Conservation (phyloP, 495 filamentous ascomycete species). For the Penicillium robsamsonii region DNA sequence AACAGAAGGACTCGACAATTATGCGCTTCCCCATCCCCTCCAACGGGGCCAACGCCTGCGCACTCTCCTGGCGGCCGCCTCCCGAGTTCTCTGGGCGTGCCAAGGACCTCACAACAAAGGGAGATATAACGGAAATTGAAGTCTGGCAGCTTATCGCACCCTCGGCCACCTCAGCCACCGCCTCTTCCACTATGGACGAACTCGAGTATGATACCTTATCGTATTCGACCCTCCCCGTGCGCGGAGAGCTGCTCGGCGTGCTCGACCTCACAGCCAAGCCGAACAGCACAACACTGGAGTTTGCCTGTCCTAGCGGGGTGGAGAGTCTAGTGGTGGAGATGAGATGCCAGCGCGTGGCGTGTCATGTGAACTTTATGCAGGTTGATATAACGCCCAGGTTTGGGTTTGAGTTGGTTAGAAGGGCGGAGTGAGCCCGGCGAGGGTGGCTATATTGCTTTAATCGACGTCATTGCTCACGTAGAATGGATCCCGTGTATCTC, state of each 20-base stretch:
- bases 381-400: background rate
- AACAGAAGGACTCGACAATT: conserved; percentile 2
- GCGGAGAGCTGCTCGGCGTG: conserved; percentile 1
- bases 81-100: conserved; percentile 1
- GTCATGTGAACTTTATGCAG: conserved; percentile 1
- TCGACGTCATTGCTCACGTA: background rate
- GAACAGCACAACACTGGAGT: conserved; percentile 2
- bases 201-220: conserved; percentile 1
- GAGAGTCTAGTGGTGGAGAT: conserved; percentile 3
- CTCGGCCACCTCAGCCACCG: background rate
- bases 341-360: conserved; percentile 3
- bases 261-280: conserved; percentile 2
- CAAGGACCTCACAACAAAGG: background rate
- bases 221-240: conserved; percentile 1
- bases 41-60: background rate
- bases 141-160: conserved; percentile 2
- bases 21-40: conserved; percentile 2
- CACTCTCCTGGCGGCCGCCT: conserved; percentile 2
- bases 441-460: background rate
- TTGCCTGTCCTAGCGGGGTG: background rate
- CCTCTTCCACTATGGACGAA: conserved; percentile 3
- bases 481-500: background rate
- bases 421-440: background rate
- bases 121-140: conserved; percentile 3
- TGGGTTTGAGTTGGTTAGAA: conserved; percentile 2